Conservation (phyloP, 2,329 filamentous ascomycete species). For the Mollisia scopiformis region DNA sequence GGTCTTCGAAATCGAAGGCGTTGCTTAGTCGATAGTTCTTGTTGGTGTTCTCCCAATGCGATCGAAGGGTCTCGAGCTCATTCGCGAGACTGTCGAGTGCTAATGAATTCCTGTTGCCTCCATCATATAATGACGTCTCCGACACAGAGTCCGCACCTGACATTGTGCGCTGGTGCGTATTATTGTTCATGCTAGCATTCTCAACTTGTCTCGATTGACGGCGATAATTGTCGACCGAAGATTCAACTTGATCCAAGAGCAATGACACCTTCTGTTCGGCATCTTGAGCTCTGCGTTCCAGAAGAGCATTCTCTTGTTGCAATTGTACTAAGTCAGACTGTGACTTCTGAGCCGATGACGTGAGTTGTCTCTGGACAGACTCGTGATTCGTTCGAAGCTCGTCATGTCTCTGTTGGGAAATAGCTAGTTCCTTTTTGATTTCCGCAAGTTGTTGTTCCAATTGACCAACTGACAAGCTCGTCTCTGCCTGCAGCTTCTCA, state of each 20-base stretch:
- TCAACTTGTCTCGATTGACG: conserved; percentile 68
- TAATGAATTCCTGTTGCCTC: conserved; percentile 60
- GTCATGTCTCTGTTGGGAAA: conserved; percentile 71
- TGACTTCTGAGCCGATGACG: conserved; percentile 53
- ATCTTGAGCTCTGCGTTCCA: conserved; percentile 84
- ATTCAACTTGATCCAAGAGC: conserved; percentile 91
- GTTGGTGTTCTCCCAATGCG: conserved; percentile 94
- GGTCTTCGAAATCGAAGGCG: conserved; percentile 74
- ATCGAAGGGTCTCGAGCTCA: conserved; percentile 87
- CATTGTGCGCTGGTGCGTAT: conserved; percentile 40
- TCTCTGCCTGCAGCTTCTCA: conserved; percentile 67
- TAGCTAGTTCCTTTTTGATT: conserved; percentile 70
- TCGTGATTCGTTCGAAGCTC: conserved; percentile 59
- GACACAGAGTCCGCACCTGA: conserved; percentile 59
- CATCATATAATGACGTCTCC: conserved; percentile 53
- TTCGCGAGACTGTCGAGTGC: conserved; percentile 90
- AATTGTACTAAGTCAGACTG: conserved; percentile 77
- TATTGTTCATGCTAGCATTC: conserved; percentile 39
- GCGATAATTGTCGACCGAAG: conserved; percentile 91
- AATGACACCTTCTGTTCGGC: conserved; percentile 93
- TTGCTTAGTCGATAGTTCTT: conserved; percentile 92
- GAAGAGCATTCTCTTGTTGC: conserved; percentile 76
- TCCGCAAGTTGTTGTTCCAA: conserved; percentile 73
- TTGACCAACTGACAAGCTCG: conserved; percentile 64
- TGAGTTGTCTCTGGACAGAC: conserved; percentile 59